Evolutionary conservation across 176 grass and related monocot species (phyloP).

Genomic region (Aechmea fasciata): DNA sequence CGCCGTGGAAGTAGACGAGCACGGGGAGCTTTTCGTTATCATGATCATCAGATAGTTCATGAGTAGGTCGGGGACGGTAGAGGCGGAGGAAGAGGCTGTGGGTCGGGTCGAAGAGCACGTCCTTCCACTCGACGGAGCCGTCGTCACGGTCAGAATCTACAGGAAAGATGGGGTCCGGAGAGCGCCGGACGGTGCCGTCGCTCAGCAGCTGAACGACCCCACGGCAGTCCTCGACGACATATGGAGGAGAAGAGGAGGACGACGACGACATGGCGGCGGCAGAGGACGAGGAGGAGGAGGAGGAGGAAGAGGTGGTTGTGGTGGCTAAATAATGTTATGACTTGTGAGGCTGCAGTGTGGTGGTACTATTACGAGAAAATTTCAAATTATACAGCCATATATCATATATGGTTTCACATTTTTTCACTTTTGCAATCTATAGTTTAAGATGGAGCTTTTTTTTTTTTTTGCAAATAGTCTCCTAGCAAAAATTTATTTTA

Average conservation of each 20-base stretch:
- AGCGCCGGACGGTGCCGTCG: slow-evolving; percentile 36
- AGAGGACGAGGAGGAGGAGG: not conserved
- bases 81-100: slow-evolving; percentile 30
- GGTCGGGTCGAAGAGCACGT: slow-evolving; percentile 20
- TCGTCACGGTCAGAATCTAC: slow-evolving; percentile 24
- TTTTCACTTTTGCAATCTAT: no score
- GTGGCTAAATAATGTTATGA: no score
- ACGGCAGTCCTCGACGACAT: slow-evolving; percentile 18
- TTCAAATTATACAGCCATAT: no score
- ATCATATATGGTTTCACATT: no score
- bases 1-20: slow-evolving; percentile 44
- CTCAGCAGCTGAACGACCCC: slow-evolving; percentile 14
- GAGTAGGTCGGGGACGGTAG: slow-evolving; percentile 14
- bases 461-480: no score
- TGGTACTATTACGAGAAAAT: no score
- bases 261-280: not conserved
- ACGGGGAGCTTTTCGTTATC: slow-evolving; percentile 23
- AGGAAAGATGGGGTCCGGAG: slow-evolving; percentile 25
- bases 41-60: not conserved
- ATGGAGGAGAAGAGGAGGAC: not conserved
- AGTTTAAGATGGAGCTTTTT: no score
- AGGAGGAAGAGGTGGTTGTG: no score
- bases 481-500: no score
- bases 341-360: no score
- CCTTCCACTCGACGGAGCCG: slow-evolving; percentile 29